Evolutionary conservation across 176 grass and related monocot species (phyloP).

Genomic region (Alloteropsis semialata): DNA sequence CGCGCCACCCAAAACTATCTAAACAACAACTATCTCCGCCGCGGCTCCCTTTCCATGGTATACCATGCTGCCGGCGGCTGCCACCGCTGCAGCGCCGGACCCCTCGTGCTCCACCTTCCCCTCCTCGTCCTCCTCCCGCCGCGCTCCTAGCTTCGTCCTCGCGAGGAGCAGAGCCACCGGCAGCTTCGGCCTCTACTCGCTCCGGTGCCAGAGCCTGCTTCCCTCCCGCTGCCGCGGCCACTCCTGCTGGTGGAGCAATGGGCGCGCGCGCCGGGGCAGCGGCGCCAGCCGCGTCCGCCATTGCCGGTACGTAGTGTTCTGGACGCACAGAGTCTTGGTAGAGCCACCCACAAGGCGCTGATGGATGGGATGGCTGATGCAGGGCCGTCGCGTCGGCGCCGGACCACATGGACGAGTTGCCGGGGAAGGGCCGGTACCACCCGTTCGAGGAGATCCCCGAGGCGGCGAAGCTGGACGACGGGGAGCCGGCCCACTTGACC

Average conservation of each 20-base stretch:
- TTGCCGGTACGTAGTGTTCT: neutral
- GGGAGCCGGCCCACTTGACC: slow-evolving; percentile 45
- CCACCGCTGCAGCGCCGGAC: slow-evolving; percentile 27
- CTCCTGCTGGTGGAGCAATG: slow-evolving; percentile 22
- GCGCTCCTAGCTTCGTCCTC: neutral
- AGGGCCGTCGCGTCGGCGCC: slow-evolving; percentile 35
- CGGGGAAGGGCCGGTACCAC: slow-evolving; percentile 46
- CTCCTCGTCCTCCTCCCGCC: neutral
- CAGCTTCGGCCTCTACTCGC: neutral
- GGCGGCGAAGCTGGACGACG: slow-evolving; percentile 6
- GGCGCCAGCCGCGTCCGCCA: neutral
- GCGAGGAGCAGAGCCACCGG: neutral
- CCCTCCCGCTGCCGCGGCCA: neutral
- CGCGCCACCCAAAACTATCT: slow-evolving; percentile 12
- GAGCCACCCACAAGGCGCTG: neutral
- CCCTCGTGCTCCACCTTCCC: slow-evolving; percentile 13
- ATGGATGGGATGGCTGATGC: neutral
- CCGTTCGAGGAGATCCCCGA: slow-evolving; percentile 76
- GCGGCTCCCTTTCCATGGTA: slow-evolving; percentile 41
- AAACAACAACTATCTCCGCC: neutral
- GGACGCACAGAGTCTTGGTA: neutral
- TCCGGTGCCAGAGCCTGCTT: neutral
- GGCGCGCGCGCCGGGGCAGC: neutral
- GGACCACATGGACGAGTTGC: slow-evolving; percentile 39
- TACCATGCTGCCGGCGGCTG: slow-evolving; percentile 45